Conservation (phyloP, 768 basidiomycete species). For the Dentipellis sp. region DNA sequence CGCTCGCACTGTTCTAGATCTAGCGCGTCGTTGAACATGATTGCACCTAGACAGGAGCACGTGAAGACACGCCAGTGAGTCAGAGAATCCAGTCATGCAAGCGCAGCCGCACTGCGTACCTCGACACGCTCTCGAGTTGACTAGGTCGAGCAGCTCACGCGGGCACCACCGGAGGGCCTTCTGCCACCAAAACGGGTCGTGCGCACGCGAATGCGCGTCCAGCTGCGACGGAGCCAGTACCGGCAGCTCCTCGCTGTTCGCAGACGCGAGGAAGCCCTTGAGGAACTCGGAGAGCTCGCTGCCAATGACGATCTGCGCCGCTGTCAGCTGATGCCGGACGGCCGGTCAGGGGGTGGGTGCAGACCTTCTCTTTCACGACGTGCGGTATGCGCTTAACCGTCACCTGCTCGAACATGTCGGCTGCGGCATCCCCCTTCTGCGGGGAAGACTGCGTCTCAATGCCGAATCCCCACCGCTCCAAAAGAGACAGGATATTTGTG, state of each 20-base stretch:
- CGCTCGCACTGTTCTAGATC: slow-evolving; percentile 55
- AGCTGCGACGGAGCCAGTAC: slow-evolving; percentile 8
- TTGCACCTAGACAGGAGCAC: slow-evolving; percentile 84
- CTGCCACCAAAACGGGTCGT: slow-evolving; percentile 38
- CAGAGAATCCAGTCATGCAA: background rate
- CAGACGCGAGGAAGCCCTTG: slow-evolving; percentile 58
- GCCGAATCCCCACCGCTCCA: slow-evolving; percentile 62
- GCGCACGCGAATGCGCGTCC: background rate
- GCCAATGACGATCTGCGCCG: slow-evolving; percentile 46
- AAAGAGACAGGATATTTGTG: slow-evolving; percentile 32
- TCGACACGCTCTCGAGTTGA: slow-evolving; percentile 94
- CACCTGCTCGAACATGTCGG: slow-evolving; percentile 53
- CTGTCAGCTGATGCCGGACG: slow-evolving; percentile 7
- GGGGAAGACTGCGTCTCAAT: slow-evolving; percentile 30
- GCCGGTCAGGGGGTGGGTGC: slow-evolving; percentile 6
- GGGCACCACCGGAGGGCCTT: slow-evolving; percentile 77
- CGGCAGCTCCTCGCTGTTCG: slow-evolving; percentile 37
- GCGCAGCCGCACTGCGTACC: slow-evolving; percentile 34
- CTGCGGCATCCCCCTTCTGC: slow-evolving; percentile 18
- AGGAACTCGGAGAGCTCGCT: slow-evolving; percentile 71
- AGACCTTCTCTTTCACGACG: slow-evolving; percentile 59
- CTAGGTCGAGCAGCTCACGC: slow-evolving; percentile 66
- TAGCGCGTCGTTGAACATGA: slow-evolving; percentile 92
- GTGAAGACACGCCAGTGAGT: background rate
- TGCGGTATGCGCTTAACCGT: slow-evolving; percentile 55